Conservation (phyloP, 371 early-diverging fungal genomes). For the Encephalitozoon hellem region DNA sequence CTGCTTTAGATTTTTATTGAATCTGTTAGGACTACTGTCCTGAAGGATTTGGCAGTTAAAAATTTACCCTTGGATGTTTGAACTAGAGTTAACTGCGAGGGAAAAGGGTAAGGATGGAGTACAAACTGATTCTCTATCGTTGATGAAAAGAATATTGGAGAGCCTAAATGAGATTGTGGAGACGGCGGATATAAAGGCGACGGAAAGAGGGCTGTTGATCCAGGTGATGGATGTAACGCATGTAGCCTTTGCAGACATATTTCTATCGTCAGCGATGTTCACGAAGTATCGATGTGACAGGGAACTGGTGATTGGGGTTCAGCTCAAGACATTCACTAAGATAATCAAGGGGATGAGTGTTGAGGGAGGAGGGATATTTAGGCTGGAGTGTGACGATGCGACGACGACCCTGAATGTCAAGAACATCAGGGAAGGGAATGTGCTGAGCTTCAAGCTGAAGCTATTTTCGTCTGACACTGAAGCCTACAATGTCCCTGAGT, state of each 20-base stretch:
- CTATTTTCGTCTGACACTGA: constrained; percentile 46
- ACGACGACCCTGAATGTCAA: constrained; percentile 21
- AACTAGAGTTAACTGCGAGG: constrained; percentile 43
- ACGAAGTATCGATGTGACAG: constrained; percentile 60
- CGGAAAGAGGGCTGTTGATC: constrained; percentile 50
- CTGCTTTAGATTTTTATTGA: background rate
- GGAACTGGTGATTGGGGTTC: constrained; percentile 51
- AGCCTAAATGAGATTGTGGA: constrained; percentile 58
- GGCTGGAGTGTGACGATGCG: constrained; percentile 36
- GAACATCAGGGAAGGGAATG: constrained; percentile 4
- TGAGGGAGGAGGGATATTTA: constrained; percentile 10
- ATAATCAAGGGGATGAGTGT: constrained; percentile 51
- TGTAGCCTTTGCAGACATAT: constrained; percentile 58
- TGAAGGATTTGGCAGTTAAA: background rate
- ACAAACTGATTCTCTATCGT: background rate
- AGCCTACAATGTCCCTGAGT: constrained; percentile 29
- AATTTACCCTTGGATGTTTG: constrained; percentile 47
- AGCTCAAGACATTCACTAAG: constrained; percentile 46
- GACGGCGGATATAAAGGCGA: constrained; percentile 50
- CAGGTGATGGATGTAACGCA: constrained; percentile 62
- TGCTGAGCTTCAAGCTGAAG: constrained; percentile 22
- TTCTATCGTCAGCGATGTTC: constrained; percentile 52
- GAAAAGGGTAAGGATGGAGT: constrained; percentile 15
- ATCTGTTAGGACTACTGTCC: background rate
- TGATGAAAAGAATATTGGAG: constrained; percentile 56